Conservation (phyloP, 139 green algal genomes). For the Chlamydomonas incerta region DNA sequence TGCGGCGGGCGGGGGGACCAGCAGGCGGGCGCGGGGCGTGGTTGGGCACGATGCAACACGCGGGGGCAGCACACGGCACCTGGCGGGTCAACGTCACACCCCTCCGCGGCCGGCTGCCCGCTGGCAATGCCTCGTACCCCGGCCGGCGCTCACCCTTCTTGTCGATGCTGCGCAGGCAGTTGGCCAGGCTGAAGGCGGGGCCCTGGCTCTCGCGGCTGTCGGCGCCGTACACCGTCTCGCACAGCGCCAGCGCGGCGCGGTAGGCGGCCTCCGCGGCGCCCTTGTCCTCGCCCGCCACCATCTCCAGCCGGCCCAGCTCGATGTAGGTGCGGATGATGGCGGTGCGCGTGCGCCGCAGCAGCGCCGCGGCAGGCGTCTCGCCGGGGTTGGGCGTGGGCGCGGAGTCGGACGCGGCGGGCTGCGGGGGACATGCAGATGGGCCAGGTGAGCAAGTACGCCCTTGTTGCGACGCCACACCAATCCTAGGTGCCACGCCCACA, state of each 20-base stretch:
- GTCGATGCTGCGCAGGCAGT: conserved; percentile 23
- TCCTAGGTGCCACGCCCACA: too few species aligned
- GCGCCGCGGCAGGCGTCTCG: not conserved
- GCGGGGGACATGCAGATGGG: too few species aligned
- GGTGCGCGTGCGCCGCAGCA: conserved; percentile 15
- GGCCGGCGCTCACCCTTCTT: conserved; percentile 30
- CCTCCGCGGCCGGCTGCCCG: not conserved
- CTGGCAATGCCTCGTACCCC: not conserved
- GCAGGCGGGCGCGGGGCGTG: not conserved
- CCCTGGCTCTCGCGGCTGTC: conserved; percentile 15
- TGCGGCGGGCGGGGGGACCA: not conserved
- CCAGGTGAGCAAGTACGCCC: too few species aligned
- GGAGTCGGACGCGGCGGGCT: not conserved
- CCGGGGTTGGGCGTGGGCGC: not conserved
- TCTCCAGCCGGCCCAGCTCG: conserved; percentile 35
- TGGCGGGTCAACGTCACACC: not conserved
- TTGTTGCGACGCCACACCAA: too few species aligned
- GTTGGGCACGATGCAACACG: too few species aligned
- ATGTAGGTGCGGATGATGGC: conserved; percentile 34
- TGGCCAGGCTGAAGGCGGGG: conserved; percentile 33
- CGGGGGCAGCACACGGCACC: too few species aligned
- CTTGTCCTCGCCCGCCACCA: conserved; percentile 13
- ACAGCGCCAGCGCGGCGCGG: conserved; percentile 16
- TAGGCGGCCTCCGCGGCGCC: conserved; percentile 24
- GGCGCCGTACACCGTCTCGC: conserved; percentile 1